These are phyloP conservation scores for Lactifluus echinatus DNA, from an alignment of 768 basidiomycete genomes.

Conservation along the genomic window DNA sequence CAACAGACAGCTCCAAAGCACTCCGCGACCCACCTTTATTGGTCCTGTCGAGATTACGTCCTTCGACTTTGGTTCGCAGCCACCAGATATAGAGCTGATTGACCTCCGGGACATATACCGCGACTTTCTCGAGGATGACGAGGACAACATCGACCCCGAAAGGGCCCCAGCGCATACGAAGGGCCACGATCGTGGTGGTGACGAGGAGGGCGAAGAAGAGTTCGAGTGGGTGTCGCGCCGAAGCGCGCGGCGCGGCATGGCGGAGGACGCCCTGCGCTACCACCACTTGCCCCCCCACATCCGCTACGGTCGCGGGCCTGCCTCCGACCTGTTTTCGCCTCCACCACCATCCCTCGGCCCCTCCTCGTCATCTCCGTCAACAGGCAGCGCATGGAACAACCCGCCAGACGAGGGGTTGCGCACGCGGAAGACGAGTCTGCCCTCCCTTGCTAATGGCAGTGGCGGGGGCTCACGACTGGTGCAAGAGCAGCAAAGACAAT, in stretches of 20 bases:
- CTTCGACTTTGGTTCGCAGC: conserved; percentile 75
- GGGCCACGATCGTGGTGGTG: conserved; percentile 31
- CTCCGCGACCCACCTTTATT: conserved; percentile 84
- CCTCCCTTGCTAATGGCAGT: too few species aligned
- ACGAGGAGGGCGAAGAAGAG: conserved; percentile 64
- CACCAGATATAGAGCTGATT: conserved; percentile 83
- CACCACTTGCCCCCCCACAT: conserved; percentile 68
- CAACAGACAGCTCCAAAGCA: conserved; percentile 65
- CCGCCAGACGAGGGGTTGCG: too few species aligned
- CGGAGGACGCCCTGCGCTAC: conserved; percentile 46
- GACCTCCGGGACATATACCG: conserved; percentile 91
- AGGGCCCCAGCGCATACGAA: conserved; percentile 15
- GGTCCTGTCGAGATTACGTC: conserved; percentile 84
- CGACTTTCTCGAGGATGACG: conserved; percentile 81
- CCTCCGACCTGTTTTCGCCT: conserved; percentile 43
- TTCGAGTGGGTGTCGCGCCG: conserved; percentile 76
- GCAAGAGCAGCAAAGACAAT: too few species aligned
- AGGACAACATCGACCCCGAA: conserved; percentile 37
- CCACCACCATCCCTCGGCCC: conserved; percentile 27
- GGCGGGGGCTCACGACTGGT: too few species aligned
- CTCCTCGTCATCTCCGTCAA: neutral
- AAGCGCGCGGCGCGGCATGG: conserved; percentile 46
- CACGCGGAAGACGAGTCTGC: neutral
- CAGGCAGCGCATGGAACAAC: too few species aligned
- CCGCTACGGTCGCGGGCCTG: conserved; percentile 51